Percentiles rank a stretch among this genome's conserved stretches.
phyloP scores from a whole-genome alignment of 2,329 filamentous ascomycete genomes.

The Aureobasidium sp. region DNA sequence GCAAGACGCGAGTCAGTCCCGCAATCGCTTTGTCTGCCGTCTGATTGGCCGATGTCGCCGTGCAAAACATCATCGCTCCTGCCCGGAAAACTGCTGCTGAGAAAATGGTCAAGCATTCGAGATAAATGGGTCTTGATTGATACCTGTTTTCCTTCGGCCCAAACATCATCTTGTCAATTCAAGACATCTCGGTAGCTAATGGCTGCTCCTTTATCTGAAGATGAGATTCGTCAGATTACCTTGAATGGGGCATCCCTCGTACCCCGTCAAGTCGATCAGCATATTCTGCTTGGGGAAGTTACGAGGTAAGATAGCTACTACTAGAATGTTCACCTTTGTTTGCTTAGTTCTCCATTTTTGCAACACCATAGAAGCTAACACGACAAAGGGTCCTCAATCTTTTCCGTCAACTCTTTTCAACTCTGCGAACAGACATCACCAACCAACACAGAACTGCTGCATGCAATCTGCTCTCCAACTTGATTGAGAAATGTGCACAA shows the following conservation, averaged over 20 bases:
- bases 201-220: constrained; percentile 2
- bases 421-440: constrained; percentile 15
- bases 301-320: neutral
- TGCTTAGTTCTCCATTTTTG: neutral
- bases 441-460: constrained; percentile 36
- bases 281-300: neutral
- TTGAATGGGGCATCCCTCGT: constrained; percentile 10
- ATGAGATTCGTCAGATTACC: constrained; percentile 7
- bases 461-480: constrained; percentile 37
- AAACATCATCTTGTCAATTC: neutral
- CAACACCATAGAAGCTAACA: neutral
- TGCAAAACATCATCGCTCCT: neutral
- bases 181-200: neutral
- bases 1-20: constrained; percentile 8
- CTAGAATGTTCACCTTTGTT: neutral
- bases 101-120: constrained; percentile 6
- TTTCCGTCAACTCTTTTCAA: neutral
- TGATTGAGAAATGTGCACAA: constrained; percentile 32
- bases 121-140: neutral
- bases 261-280: neutral
- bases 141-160: neutral
- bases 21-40: neutral
- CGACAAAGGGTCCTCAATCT: neutral
- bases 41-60: constrained; percentile 11
- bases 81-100: neutral